phyloP scores from a whole-genome alignment of 2,329 filamentous ascomycete genomes.

The Mollisia scopiformis region DNA sequence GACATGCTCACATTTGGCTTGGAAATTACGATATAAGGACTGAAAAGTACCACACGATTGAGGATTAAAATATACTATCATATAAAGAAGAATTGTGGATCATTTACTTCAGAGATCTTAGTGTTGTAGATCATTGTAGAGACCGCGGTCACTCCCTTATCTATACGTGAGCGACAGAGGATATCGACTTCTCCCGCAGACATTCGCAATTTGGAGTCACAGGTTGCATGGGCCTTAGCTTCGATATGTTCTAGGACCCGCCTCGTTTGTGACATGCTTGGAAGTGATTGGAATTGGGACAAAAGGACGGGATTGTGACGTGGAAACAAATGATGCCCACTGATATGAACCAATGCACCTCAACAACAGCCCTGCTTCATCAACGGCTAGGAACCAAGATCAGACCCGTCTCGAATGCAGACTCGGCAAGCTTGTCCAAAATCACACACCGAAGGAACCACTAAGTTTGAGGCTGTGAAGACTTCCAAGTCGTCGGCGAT shows the following conservation, averaged over 20 bases:
- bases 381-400: not conserved
- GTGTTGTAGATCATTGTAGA: not conserved
- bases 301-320: not conserved
- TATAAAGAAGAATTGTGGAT: not conserved
- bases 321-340: not conserved
- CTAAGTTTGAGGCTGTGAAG: not conserved
- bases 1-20: not conserved
- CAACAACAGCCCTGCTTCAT: constrained; percentile 3
- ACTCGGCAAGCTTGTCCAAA: constrained; percentile 8
- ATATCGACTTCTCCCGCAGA: not conserved
- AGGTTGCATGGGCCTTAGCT: not conserved
- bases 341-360: constrained; percentile 1
- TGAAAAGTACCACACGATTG: not conserved
- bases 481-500: constrained; percentile 4
- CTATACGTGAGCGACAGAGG: not conserved
- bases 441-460: constrained; percentile 13
- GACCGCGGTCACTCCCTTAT: not conserved
- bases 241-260: not conserved
- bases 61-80: not conserved
- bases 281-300: not conserved
- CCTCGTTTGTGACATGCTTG: not conserved
- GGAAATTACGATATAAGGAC: not conserved
- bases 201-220: not conserved
- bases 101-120: not conserved
- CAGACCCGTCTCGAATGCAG: not conserved